A percentile compares a stretch with the other conserved stretches of the same genome.
Evolutionary conservation across 2,329 filamentous ascomycete species (phyloP).

Genomic region (Fusarium pininemorale): DNA sequence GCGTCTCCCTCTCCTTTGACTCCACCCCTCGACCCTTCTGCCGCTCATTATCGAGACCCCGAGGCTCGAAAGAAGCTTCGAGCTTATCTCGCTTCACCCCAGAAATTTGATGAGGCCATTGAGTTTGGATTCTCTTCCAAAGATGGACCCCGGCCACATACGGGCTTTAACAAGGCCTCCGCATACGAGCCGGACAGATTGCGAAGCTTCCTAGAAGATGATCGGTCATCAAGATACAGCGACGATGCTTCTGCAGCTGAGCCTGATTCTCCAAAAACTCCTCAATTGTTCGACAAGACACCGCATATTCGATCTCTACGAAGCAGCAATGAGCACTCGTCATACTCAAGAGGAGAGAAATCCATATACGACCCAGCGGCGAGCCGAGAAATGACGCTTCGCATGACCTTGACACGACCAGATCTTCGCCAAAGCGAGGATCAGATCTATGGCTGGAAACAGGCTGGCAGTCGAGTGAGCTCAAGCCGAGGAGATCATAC

Average conservation of each 20-base stretch:
- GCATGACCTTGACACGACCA: slow-evolving; percentile 92
- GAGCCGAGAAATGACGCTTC: slow-evolving; percentile 89
- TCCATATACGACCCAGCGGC: slow-evolving; percentile 62
- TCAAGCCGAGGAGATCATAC: slow-evolving; percentile 47
- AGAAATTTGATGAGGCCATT: slow-evolving; percentile 95
- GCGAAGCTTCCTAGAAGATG: slow-evolving; percentile 67
- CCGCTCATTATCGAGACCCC: slow-evolving; percentile 88
- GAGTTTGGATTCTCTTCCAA: slow-evolving; percentile 89
- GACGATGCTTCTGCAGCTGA: slow-evolving; percentile 65
- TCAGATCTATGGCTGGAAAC: slow-evolving; percentile 75
- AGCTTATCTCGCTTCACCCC: slow-evolving; percentile 85
- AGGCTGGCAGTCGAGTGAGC: slow-evolving; percentile 56
- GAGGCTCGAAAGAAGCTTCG: slow-evolving; percentile 87
- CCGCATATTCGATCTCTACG: slow-evolving; percentile 43
- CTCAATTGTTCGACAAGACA: slow-evolving; percentile 57
- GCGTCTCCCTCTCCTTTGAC: slow-evolving; percentile 35
- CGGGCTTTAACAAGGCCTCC: slow-evolving; percentile 42
- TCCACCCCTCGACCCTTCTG: slow-evolving; percentile 69
- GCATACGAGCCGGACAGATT: slow-evolving; percentile 59
- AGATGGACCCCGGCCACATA: slow-evolving; percentile 52
- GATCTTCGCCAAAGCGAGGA: slow-evolving; percentile 83
- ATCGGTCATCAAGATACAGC: slow-evolving; percentile 64
- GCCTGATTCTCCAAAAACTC: slow-evolving; percentile 68
- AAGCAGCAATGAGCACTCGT: slow-evolving; percentile 40
- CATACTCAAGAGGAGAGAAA: slow-evolving; percentile 49